Evolutionary conservation across 345 rosid species (phyloP), one percentile per base, ranked within the genome.

Genomic region (Gossypium turneri): DNA sequence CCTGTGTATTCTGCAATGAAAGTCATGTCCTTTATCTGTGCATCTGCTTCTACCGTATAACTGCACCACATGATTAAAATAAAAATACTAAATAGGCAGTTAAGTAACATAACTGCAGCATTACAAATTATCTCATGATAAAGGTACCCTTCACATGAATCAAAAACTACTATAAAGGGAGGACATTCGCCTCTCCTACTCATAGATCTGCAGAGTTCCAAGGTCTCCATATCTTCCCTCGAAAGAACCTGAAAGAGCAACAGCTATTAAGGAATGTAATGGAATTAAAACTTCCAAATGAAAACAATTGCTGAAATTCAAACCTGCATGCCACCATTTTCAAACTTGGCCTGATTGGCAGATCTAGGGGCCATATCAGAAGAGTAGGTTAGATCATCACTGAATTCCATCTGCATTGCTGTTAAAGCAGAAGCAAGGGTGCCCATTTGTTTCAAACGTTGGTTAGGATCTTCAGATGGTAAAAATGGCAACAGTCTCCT

Each of bases 241-340:
- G 92, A 78, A 64, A 93, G 91, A 79, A 91, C 89, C 94, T 92
- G 52, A 59, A 66, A 4, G 65, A 55, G 34, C 15, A 44, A 58
- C 58, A 53, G 67, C 38, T 63, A 77, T 20, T 3, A 44, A 2
- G 29, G 7, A 47, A 38, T 1, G 50, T 17, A 60, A 29, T 17
- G 24, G 55, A 74, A 45, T 12, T 12, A 51, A 27, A 55, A 9
- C 44, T 16, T 41, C 41, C 6, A 43, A 19, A 29, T 3, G 76
- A 76, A 70, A 75, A 27, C 9, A 43, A 60, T 13, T 3, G 52
- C 11, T 52, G 53, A 53, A 45, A 62, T 52, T 45, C 48, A 29
- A 25, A 94, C 98, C 97, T 94, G 97, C 97, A 92, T 94, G 73
- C 97, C 96, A 52, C 93, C 98, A 61, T 80, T 79, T 86, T 94